A percentile compares a stretch with the other conserved stretches of the same genome.
These are phyloP conservation scores for Zygotorulaspora sp. DNA, from an alignment of 805 yeast species.

Conservation along the genomic window DNA sequence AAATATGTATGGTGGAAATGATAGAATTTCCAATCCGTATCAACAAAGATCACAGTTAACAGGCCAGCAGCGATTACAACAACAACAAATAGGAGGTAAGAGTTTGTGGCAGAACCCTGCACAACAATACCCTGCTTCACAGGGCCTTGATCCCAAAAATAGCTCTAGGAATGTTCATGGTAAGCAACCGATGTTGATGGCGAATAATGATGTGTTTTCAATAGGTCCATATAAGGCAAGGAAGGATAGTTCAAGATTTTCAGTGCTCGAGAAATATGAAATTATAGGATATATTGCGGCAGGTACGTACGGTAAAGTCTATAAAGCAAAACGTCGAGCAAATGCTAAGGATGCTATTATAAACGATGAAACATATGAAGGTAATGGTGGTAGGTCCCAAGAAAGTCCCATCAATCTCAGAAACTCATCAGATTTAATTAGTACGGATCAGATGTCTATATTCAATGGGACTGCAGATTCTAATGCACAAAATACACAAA, in stretches of 20 bases:
- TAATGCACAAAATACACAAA: conserved; percentile 1
- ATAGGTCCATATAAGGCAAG: conserved; percentile 57
- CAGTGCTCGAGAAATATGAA: conserved; percentile 80
- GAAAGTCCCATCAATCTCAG: conserved; percentile 1
- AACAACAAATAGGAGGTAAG: conserved; percentile 13
- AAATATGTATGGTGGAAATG: conserved; percentile 12
- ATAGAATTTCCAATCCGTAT: conserved; percentile 10
- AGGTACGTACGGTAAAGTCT: conserved; percentile 96
- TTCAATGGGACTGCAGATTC: conserved; percentile 6
- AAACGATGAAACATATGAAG: conserved; percentile 4
- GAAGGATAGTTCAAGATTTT: conserved; percentile 59
- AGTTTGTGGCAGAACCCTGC: conserved; percentile 20
- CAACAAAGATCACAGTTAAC: conserved; percentile 14
- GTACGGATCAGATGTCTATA: conserved; percentile 2
- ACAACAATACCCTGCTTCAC: conserved; percentile 12
- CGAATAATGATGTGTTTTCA: conserved; percentile 50
- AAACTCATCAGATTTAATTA: conserved; percentile 2
- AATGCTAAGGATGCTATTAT: conserved; percentile 3
- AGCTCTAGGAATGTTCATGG: conserved; percentile 23
- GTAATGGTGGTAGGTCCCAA: conserved; percentile 5
- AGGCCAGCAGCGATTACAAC: conserved; percentile 17
- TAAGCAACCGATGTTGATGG: conserved; percentile 47
- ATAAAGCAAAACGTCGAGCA: conserved; percentile 63
- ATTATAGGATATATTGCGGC: conserved; percentile 96
- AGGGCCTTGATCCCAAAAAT: conserved; percentile 8